Percentiles rank a stretch among this genome's conserved stretches.
Conservation (phyloP, 768 basidiomycete species). For the Leucocoprinus leucothites region DNA sequence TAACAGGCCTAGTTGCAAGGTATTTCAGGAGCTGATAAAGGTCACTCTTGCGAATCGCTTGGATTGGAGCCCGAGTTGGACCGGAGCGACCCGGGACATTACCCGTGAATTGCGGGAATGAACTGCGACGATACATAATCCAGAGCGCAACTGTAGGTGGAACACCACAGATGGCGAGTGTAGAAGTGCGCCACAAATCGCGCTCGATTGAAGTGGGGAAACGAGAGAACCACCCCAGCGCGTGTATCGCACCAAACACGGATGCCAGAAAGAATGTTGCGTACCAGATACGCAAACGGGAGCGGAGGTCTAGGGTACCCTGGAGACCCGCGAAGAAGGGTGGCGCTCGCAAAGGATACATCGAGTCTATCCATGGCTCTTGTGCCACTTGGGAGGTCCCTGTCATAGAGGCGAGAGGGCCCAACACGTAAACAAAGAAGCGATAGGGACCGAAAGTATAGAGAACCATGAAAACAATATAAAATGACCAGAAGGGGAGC, state of each 20-base stretch:
- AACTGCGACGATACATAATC: background rate
- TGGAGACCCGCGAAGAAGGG: background rate
- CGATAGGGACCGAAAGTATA: background rate
- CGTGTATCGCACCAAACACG: conserved; percentile 19
- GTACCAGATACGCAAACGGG: conserved; percentile 2
- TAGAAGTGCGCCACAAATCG: conserved; percentile 11
- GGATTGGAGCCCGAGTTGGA: background rate
- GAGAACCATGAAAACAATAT: background rate
- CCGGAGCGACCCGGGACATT: background rate
- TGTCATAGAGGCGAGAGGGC: conserved; percentile 2
- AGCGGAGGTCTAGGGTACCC: background rate
- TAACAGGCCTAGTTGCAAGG: background rate
- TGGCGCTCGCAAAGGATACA: conserved; percentile 1
- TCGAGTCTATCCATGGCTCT: background rate
- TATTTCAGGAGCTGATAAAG: background rate
- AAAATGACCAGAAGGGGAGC: conserved; percentile 2
- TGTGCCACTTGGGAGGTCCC: background rate
- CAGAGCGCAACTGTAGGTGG: conserved; percentile 4
- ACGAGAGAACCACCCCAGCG: conserved; percentile 14
- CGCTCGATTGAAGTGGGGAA: conserved; percentile 14
- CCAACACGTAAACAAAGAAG: background rate
- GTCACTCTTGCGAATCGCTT: background rate
- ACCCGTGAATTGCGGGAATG: background rate
- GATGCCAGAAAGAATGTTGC: conserved; percentile 2
- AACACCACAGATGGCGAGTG: background rate